Evolutionary conservation across 768 basidiomycete species (phyloP).

Genomic region (Pisolithus microcarpus): DNA sequence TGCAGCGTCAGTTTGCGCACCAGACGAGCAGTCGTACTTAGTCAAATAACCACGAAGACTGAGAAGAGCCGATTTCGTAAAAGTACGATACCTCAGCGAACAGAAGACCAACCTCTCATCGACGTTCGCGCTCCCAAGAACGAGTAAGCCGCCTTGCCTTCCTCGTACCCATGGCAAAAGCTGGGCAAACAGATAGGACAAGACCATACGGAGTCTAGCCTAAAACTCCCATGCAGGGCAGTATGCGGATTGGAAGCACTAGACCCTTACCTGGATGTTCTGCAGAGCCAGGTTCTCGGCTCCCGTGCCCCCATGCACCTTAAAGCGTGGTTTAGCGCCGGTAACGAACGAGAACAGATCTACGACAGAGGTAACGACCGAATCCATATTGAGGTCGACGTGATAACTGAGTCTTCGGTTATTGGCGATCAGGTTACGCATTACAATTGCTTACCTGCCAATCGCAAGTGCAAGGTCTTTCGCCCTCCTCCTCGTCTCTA

Average conservation of each 20-base stretch:
- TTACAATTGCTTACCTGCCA: conserved; percentile 55
- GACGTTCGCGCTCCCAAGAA: conserved; percentile 96
- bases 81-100: background rate
- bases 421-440: background rate
- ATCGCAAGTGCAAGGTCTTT: conserved; percentile 83
- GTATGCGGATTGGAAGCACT: background rate
- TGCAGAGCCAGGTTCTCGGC: conserved; percentile 96
- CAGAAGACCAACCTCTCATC: conserved; percentile 74
- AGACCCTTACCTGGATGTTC: conserved; percentile 73
- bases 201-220: conserved; percentile 91
- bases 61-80: background rate
- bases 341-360: conserved; percentile 83
- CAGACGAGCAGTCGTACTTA: conserved; percentile 95
- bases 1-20: conserved; percentile 27
- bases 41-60: conserved; percentile 95
- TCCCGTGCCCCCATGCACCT: conserved; percentile 74
- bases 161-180: conserved; percentile 89
- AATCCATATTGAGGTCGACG: conserved; percentile 93
- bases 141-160: conserved; percentile 76
- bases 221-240: conserved; percentile 23
- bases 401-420: conserved; percentile 60
- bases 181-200: conserved; percentile 93
- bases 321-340: conserved; percentile 63
- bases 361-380: conserved; percentile 75
- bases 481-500: conserved; percentile 79